These are phyloP conservation scores for Raphanus raphanistrum DNA, from an alignment of 345 rosid species.

Conservation along the genomic window DNA sequence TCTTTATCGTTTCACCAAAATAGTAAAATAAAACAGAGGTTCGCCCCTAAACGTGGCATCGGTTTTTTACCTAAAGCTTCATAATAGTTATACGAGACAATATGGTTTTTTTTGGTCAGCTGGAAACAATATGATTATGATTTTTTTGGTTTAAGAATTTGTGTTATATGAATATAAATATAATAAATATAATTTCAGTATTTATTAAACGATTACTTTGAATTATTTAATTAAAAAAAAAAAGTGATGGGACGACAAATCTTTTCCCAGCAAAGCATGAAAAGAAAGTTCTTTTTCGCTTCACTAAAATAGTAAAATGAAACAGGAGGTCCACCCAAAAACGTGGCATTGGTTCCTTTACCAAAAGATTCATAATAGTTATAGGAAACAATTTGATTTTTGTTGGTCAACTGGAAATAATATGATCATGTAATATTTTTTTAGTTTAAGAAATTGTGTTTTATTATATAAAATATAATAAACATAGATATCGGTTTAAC, in stretches of 20 bases:
- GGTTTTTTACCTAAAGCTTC: background rate
- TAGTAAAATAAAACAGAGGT: conserved; percentile 8
- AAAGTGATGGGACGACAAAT: conserved; percentile 38
- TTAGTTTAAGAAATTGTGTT: too few species aligned
- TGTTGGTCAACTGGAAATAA: too few species aligned
- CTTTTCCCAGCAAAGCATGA: conserved; percentile 35
- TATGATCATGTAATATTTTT: background rate
- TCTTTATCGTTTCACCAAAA: conserved; percentile 23
- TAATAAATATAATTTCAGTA: too few species aligned
- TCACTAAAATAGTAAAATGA: conserved; percentile 26
- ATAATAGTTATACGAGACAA: background rate
- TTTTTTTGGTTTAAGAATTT: too few species aligned
- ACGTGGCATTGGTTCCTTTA: conserved; percentile 18
- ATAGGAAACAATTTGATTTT: background rate
- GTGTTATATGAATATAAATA: too few species aligned
- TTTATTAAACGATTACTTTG: background rate
- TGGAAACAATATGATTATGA: background rate
- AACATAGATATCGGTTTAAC: background rate
- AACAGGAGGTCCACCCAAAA: conserved; percentile 18
- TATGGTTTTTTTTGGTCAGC: background rate
- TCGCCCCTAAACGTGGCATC: conserved; percentile 12
- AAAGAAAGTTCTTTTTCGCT: background rate
- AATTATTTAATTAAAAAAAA: background rate
- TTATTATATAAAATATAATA: too few species aligned
- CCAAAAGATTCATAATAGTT: background rate